Evolutionary conservation across 192 early-diverging fungal genomes (phyloP).

Genomic region (Linnemannia exigua): DNA sequence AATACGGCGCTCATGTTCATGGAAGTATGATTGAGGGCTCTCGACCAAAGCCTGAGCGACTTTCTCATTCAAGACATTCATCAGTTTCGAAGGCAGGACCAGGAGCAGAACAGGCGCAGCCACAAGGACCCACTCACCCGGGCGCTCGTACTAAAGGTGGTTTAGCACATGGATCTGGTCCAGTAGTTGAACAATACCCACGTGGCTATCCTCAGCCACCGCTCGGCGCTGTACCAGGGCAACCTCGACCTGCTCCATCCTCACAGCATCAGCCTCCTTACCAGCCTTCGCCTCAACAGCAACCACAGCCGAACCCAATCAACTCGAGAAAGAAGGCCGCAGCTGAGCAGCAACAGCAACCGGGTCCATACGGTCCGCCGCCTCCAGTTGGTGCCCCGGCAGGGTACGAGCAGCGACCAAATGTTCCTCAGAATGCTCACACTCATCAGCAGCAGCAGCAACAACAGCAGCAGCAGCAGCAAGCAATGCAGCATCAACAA

Average conservation of each 20-base stretch:
- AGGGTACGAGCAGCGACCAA: conserved; percentile 16
- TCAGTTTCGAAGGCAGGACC: conserved; percentile 29
- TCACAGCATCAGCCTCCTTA: conserved; percentile 9
- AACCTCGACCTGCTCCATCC: background rate
- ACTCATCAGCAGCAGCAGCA: background rate
- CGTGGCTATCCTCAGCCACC: conserved; percentile 11
- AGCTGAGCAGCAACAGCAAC: conserved; percentile 22
- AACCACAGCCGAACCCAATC: conserved; percentile 11
- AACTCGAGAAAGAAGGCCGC: conserved; percentile 23
- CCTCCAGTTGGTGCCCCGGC: background rate
- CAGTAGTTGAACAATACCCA: conserved; percentile 10
- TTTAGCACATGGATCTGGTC: background rate
- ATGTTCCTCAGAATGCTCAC: background rate
- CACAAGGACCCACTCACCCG: conserved; percentile 13
- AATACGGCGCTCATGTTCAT: background rate
- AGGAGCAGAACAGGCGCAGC: conserved; percentile 11
- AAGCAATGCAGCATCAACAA: conserved; percentile 2
- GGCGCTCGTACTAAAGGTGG: background rate
- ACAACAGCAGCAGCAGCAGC: conserved; percentile 10
- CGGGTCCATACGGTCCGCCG: conserved; percentile 14
- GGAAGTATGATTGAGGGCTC: conserved; percentile 1
- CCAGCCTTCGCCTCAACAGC: conserved; percentile 23
- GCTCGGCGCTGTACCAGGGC: background rate
- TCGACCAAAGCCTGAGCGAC: conserved; percentile 23
- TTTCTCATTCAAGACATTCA: conserved; percentile 45